A percentile compares a stretch with the other conserved stretches of the same genome.
These are phyloP conservation scores for Sideroxylon spinosum DNA, from an alignment of 179 eudicot genomes.

Conservation along the genomic window DNA sequence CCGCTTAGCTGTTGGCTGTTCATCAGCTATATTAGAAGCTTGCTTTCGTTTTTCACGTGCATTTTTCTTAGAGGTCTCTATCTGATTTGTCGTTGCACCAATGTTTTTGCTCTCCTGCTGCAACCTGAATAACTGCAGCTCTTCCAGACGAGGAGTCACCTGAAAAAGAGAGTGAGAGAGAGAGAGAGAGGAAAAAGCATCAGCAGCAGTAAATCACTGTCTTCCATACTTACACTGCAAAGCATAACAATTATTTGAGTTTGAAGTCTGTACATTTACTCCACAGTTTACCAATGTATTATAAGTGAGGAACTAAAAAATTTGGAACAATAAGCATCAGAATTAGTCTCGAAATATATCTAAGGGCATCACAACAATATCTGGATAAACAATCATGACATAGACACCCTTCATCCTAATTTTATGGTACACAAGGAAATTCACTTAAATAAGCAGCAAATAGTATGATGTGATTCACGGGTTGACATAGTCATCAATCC, in stretches of 20 bases:
- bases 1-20: conserved; percentile 65
- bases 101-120: conserved; percentile 70
- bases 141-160: conserved; percentile 88
- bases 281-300: neutral
- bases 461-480: neutral
- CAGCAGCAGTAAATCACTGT: neutral
- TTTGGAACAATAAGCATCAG: neutral
- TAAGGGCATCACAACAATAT: neutral
- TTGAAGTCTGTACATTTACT: neutral
- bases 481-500: neutral
- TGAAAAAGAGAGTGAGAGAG: conserved; percentile 23
- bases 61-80: conserved; percentile 45
- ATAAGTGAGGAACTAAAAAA: neutral
- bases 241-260: neutral
- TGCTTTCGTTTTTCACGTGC: conserved; percentile 71
- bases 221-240: neutral
- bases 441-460: neutral
- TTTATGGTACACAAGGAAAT: neutral
- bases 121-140: conserved; percentile 63
- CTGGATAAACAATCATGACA: neutral
- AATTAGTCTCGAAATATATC: neutral
- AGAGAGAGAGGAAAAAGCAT: neutral
- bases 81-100: conserved; percentile 37
- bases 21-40: conserved; percentile 39
- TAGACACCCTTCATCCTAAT: neutral